Percentiles rank a stretch among this genome's conserved stretches.
These are phyloP conservation scores for Amanita inopinata DNA, from an alignment of 768 basidiomycete species.

Conservation along the genomic window DNA sequence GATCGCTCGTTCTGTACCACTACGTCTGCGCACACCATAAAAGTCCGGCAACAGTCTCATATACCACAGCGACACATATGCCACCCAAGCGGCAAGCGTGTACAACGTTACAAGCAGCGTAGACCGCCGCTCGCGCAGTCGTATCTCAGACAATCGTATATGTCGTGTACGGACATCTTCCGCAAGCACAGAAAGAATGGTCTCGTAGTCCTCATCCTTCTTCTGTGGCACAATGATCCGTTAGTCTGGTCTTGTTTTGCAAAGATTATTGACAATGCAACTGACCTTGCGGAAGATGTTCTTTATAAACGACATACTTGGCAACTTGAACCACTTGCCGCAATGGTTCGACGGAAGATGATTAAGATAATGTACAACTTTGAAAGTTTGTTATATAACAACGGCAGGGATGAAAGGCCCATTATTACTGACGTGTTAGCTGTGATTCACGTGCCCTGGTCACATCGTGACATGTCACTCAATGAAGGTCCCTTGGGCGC, in stretches of 20 bases:
- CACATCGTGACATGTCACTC: neutral
- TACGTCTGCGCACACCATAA: slow-evolving; percentile 19
- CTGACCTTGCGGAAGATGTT: slow-evolving; percentile 24
- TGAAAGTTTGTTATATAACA: neutral
- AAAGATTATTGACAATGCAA: neutral
- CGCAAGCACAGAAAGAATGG: slow-evolving; percentile 57
- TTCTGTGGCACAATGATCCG: slow-evolving; percentile 22
- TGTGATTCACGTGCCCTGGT: neutral
- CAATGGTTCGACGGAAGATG: too few relatives aligned
- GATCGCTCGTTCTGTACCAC: slow-evolving; percentile 30
- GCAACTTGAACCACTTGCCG: slow-evolving; percentile 1
- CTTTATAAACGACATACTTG: slow-evolving; percentile 18
- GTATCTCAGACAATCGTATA: slow-evolving; percentile 68
- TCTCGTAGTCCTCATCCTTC: slow-evolving; percentile 68
- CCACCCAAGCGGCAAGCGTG: slow-evolving; percentile 63
- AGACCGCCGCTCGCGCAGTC: slow-evolving; percentile 73
- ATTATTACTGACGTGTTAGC: slow-evolving; percentile 2
- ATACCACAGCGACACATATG: slow-evolving; percentile 72
- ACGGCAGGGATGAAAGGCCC: too few relatives aligned
- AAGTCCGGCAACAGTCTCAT: slow-evolving; percentile 40
- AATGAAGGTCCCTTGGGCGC: too few relatives aligned
- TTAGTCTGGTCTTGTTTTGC: neutral
- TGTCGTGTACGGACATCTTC: slow-evolving; percentile 66
- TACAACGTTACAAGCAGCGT: slow-evolving; percentile 73
- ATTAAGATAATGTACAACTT: neutral